phyloP scores from a whole-genome alignment of 768 basidiomycete genomes.

The Boletus pseudo-olivaceus region DNA sequence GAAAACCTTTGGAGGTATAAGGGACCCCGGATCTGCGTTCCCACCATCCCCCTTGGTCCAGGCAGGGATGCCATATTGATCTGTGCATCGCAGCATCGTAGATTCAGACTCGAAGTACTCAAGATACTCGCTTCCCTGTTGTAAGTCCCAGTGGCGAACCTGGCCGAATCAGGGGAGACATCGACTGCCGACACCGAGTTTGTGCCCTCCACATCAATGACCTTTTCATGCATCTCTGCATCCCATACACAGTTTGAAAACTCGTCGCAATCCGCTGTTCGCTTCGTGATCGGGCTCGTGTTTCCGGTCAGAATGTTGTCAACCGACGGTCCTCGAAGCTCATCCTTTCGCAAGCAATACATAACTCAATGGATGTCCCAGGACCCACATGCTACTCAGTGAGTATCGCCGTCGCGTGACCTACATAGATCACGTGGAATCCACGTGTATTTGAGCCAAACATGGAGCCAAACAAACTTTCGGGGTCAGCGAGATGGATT shows the following conservation, averaged over 20 bases:
- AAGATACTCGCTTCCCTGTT: too few species aligned
- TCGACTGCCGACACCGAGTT: too few species aligned
- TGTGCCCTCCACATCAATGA: too few species aligned
- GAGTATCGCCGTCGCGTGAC: neutral
- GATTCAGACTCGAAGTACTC: neutral
- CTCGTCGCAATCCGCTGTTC: neutral
- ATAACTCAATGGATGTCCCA: too few species aligned
- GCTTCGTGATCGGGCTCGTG: neutral
- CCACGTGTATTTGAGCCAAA: constrained; percentile 34
- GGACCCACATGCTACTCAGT: too few species aligned
- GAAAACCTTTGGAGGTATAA: too few species aligned
- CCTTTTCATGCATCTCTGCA: too few species aligned
- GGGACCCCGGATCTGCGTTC: neutral
- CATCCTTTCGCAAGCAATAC: neutral
- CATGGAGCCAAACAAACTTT: constrained; percentile 30
- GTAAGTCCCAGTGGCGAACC: too few species aligned
- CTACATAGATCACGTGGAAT: constrained; percentile 18
- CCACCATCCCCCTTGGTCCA: neutral
- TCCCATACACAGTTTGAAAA: too few species aligned
- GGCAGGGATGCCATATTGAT: neutral
- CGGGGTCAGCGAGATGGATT: constrained; percentile 19
- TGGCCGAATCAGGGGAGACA: too few species aligned
- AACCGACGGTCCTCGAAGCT: neutral
- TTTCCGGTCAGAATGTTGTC: neutral
- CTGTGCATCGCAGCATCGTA: neutral